Conservation (phyloP, 352 stramenopile species). For the Globisporangium iwayamae region DNA sequence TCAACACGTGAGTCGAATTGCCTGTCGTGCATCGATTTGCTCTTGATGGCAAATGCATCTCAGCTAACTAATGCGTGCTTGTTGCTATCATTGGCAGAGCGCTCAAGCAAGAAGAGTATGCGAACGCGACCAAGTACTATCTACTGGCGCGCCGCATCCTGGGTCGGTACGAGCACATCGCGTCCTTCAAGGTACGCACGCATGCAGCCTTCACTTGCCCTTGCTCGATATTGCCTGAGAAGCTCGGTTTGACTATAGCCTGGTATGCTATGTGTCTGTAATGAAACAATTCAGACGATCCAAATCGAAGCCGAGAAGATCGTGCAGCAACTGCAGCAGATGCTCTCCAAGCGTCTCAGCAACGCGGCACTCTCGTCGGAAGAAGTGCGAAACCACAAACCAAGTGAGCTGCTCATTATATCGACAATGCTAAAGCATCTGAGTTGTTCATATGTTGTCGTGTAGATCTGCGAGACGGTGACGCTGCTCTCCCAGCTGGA, state of each 20-base stretch:
- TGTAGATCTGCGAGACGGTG: conserved; percentile 60
- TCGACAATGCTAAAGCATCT: background rate
- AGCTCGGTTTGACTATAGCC: background rate
- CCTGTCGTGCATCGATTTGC: background rate
- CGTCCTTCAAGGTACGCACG: conserved; percentile 70
- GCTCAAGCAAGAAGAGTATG: conserved; percentile 86
- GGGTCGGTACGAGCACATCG: conserved; percentile 84
- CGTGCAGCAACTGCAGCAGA: conserved; percentile 66
- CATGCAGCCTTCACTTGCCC: background rate
- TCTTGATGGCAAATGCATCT: background rate
- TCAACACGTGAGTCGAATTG: conserved; percentile 43
- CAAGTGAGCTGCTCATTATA: background rate
- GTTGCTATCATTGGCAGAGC: conserved; percentile 28
- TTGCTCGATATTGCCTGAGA: no score
- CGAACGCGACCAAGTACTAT: conserved; percentile 87
- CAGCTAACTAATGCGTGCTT: background rate
- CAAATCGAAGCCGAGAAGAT: conserved; percentile 85
- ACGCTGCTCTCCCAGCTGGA: conserved; percentile 61
- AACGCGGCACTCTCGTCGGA: conserved; percentile 41
- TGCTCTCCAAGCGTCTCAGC: conserved; percentile 54
- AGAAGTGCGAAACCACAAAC: conserved; percentile 29
- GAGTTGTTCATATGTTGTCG: no score
- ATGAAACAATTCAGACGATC: conserved; percentile 49
- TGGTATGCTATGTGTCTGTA: background rate
- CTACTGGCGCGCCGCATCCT: conserved; percentile 83